Evolutionary conservation across 805 yeast genomes (phyloP).

Genomic region (Schwanniomyces pseudopolymorphus): DNA sequence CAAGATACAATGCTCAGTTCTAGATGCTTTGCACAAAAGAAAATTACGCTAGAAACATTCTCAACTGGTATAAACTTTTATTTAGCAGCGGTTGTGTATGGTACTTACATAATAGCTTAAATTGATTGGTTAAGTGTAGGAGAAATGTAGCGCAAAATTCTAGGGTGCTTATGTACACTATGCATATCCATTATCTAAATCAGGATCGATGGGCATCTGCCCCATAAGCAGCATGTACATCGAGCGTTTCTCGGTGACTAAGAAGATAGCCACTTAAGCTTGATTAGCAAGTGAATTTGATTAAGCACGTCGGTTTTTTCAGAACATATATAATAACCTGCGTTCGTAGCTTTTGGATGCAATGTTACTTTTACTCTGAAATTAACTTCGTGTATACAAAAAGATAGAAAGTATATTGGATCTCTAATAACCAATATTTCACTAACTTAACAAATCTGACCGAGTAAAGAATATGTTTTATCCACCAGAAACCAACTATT

Average conservation of each 20-base stretch:
- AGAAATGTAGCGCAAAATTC: background rate
- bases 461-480: background rate
- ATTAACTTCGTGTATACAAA: background rate
- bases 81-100: background rate
- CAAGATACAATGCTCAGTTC: background rate
- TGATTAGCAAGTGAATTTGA: background rate
- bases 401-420: background rate
- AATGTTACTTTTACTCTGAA: background rate
- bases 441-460: background rate
- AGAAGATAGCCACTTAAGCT: background rate
- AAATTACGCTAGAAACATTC: background rate
- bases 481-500: background rate
- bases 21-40: background rate
- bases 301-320: background rate
- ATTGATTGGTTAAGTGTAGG: background rate
- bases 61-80: background rate
- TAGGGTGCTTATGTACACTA: background rate
- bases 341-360: background rate
- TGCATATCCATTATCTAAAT: background rate
- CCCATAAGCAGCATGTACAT: conserved; percentile 1
- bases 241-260: background rate
- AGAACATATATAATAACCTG: background rate
- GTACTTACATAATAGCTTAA: background rate
- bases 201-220: background rate
- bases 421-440: background rate